These are phyloP conservation scores for Solanum dulcamara DNA, from an alignment of 257 asterid genomes.

Conservation along the genomic window DNA sequence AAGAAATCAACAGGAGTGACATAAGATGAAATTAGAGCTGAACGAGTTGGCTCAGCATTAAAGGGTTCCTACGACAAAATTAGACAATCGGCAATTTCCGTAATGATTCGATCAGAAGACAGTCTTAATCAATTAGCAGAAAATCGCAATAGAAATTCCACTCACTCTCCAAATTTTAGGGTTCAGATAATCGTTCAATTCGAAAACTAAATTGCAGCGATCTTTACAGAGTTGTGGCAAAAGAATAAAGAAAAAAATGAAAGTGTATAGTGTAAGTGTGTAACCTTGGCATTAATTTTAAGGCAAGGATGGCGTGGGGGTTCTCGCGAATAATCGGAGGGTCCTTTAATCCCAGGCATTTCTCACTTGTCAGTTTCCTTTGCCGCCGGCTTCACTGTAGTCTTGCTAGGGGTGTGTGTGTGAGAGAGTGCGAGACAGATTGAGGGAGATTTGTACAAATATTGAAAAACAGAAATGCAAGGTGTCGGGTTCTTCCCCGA, in stretches of 20 bases:
- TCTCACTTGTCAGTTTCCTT: not conserved
- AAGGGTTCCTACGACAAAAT: conserved; percentile 63
- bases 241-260: not conserved
- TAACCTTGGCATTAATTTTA: conserved; percentile 64
- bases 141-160: not conserved
- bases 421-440: not conserved
- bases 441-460: not conserved
- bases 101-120: not conserved
- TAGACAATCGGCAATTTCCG: not conserved
- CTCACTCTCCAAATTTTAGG: not conserved
- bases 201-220: not conserved
- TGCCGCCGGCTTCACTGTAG: not conserved
- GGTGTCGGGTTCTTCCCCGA: too few species aligned
- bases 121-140: not conserved
- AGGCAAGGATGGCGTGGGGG: conserved; percentile 82
- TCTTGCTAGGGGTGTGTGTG: not conserved
- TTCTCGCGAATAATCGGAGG: conserved; percentile 71
- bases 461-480: too few species aligned
- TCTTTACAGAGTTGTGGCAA: not conserved
- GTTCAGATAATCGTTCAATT: not conserved
- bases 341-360: conserved; percentile 81
- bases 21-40: conserved; percentile 56
- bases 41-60: conserved; percentile 87
- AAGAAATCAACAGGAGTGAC: conserved; percentile 78
- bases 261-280: conserved; percentile 18